Conservation (phyloP, 1,284 basidiomycete genomes). For the Tilletiaria anomala region DNA sequence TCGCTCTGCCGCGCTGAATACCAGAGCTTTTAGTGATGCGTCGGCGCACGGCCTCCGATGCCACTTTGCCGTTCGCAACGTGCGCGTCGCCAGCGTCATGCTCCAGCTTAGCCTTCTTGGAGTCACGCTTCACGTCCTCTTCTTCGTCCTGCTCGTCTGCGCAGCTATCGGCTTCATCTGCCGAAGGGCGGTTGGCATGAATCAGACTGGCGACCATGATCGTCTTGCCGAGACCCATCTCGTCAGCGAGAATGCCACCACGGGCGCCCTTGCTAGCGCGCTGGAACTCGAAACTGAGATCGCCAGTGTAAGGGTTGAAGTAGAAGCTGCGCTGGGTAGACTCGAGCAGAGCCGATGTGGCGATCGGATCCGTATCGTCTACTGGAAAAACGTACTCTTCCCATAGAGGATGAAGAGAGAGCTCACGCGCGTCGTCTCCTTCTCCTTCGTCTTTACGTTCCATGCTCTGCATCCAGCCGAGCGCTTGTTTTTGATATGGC, state of each 20-base stretch:
- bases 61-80: not conserved
- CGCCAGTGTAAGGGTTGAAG: slow-evolving; percentile 53
- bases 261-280: slow-evolving; percentile 61
- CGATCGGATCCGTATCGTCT: slow-evolving; percentile 4
- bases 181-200: slow-evolving; percentile 51
- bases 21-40: too few relatives aligned
- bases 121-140: not conserved
- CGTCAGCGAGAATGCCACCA: slow-evolving; percentile 77
- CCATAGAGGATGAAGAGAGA: slow-evolving; percentile 76
- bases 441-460: slow-evolving; percentile 44
- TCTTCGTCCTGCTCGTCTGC: too few relatives aligned
- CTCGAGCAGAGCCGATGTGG: slow-evolving; percentile 7
- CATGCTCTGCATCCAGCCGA: slow-evolving; percentile 87
- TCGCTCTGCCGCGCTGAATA: slow-evolving; percentile 43
- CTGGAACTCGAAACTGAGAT: slow-evolving; percentile 74
- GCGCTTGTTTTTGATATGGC: slow-evolving; percentile 81
- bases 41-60: too few relatives aligned
- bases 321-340: not conserved
- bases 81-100: not conserved
- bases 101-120: not conserved
- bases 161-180: slow-evolving; percentile 7
- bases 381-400: slow-evolving; percentile 55
- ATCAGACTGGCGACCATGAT: slow-evolving; percentile 88
- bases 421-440: slow-evolving; percentile 37
- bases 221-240: slow-evolving; percentile 42